These are phyloP conservation scores for Metschnikowia matae DNA, from an alignment of 805 yeast species.

Conservation along the genomic window DNA sequence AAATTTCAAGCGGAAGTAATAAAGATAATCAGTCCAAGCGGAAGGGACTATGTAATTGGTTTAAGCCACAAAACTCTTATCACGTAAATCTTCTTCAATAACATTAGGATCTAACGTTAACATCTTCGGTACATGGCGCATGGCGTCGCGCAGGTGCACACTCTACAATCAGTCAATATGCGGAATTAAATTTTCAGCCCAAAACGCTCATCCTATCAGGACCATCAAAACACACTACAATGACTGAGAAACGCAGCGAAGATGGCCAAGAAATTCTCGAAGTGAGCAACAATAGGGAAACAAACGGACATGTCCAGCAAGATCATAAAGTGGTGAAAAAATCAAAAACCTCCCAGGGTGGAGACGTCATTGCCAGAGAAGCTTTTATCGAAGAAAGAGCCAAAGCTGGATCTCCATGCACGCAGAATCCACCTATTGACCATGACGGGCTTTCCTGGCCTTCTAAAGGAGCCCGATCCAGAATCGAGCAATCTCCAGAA, in stretches of 20 bases:
- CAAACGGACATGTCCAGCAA: neutral
- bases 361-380: slow-evolving; percentile 10
- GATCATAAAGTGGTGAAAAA: slow-evolving; percentile 14
- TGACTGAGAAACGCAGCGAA: neutral
- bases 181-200: slow-evolving; percentile 2
- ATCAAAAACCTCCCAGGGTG: slow-evolving; percentile 18
- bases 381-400: slow-evolving; percentile 60
- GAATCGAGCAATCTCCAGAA: slow-evolving; percentile 66
- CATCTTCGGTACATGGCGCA: neutral
- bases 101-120: neutral
- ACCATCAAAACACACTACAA: neutral
- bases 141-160: slow-evolving; percentile 3
- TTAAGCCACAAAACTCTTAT: neutral
- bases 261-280: neutral
- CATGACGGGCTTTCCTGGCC: slow-evolving; percentile 95
- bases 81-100: neutral
- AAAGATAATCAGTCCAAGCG: neutral
- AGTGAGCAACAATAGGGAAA: neutral
- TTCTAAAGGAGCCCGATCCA: slow-evolving; percentile 70
- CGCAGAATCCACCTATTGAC: slow-evolving; percentile 81
- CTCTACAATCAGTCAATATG: neutral
- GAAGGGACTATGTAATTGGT: neutral
- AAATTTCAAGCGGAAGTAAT: neutral
- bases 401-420: slow-evolving; percentile 78
- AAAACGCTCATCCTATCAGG: neutral